Evolutionary conservation across 2,329 filamentous ascomycete species (phyloP).

Genomic region (Diaporthe sp.): DNA sequence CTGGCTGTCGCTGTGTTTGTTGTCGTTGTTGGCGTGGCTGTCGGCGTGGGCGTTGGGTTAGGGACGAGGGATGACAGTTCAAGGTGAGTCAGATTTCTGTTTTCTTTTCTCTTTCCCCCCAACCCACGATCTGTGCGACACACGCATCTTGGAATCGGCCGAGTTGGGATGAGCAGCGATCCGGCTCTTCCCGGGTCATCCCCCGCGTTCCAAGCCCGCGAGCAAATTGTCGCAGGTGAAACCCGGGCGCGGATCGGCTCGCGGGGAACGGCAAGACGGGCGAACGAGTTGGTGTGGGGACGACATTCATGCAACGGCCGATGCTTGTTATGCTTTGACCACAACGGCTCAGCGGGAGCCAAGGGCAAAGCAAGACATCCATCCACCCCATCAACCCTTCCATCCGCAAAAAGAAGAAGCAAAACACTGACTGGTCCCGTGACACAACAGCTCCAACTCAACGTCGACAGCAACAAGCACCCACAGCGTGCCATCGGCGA

Average conservation of each 20-base stretch:
- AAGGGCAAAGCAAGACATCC: not conserved
- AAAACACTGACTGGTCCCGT: not conserved
- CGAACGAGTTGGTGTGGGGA: constrained; percentile 4
- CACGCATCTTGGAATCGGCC: not conserved
- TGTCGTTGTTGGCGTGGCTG: constrained; percentile 47
- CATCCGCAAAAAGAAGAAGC: not conserved
- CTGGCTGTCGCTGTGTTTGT: constrained; percentile 47
- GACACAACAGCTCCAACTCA: not conserved
- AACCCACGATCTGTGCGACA: not conserved
- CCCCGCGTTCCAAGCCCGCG: not conserved
- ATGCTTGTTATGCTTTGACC: not conserved
- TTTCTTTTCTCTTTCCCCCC: not conserved
- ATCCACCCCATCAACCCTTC: no score
- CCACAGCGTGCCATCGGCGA: constrained; percentile 35
- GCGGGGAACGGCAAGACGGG: not conserved
- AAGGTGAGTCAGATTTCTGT: constrained; percentile 7
- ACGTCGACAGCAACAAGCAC: constrained; percentile 19
- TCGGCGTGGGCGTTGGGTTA: constrained; percentile 51
- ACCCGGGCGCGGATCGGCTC: constrained; percentile 22
- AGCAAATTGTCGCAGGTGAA: not conserved
- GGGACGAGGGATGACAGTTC: constrained; percentile 35
- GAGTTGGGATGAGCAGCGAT: not conserved
- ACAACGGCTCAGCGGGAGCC: not conserved
- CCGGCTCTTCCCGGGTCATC: not conserved
- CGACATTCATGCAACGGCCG: constrained; percentile 3